Base-by-base conservation (phyloP, 768 basidiomycete genomes). In the Saitozyma podzolica region DNA sequence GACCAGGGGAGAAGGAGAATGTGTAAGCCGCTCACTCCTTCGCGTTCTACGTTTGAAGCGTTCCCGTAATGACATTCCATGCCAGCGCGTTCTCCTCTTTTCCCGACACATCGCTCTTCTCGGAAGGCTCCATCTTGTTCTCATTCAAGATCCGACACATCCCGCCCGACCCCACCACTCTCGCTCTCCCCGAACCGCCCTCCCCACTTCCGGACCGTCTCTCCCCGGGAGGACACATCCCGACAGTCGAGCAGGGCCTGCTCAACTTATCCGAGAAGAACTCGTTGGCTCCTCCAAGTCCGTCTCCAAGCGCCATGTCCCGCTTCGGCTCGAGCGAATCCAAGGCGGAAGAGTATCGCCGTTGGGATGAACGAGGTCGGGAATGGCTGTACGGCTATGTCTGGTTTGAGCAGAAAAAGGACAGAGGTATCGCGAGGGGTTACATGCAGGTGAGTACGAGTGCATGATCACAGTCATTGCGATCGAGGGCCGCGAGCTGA, bases 31-130 rank as follows among this genome's bases (percentile, higher is more conserved):
- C 17, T 20, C 9, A 9, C 19, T 58, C 65, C 52, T 11, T 47
- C 19, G 62, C 7, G 16, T 7, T 42, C 10, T 37, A 29, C 5
- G 29, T 5, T 29, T 5, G 29, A 29, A 29, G 29, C 5, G 29
- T 2, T 29, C 29, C 5, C n/a, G 19, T 13, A n/a, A 47, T 59
- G 5, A 47, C 20, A 20, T 8, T n/a, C 20, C 17, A 47, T 50
- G 2, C 54, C 65, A 96, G 93, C 59, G 90, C 92, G 2, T 97
- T 97, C 77, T 90, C 89, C 8, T 87, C 91, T 0, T 92, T 97
- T 72, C 93, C 93, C 0, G 93, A 97, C 74, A 92, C 92, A 0
- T 80, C 87, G 1, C 87, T 90, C 59, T 91, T 91, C 61, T 87
- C 90, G 51, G 88, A 94, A 74, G 92, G 92, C 7, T 86, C 87